Evolutionary conservation across 495 filamentous ascomycete genomes (phyloP), one percentile per base, ranked within the genome.

Genomic region (Letharia lupina): DNA sequence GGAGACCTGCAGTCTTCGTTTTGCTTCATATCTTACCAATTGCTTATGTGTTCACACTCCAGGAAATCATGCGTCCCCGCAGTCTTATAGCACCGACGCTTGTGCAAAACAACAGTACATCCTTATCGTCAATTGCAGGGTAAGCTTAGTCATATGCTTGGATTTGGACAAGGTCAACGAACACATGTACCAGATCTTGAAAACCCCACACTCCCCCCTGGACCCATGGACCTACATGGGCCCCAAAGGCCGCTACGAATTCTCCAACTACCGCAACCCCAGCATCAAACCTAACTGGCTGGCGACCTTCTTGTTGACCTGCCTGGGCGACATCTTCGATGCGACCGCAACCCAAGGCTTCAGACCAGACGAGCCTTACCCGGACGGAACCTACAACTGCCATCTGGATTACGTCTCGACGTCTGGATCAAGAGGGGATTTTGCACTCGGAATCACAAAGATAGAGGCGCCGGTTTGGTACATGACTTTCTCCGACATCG

Each of bases 281-380:
- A 28, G 57, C n/a, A 9, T 42, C 7, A 39, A 60, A 10, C 6
- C 40, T 18, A 40, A 35, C 57, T 60, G 40, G 35, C 40, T 40
- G 18, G 57, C 57, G 2, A 42, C 57, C 10, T 60, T 60, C 31
- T 2, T 60, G 1, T 3, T 60, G 10, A 40, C 57, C 8, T 60
- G 57, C 35, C 4, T 60, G 57, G 57, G 57, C 7, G 57, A 60
- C 35, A 11, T 60, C 40, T 39, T 42, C 4, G 57, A 60, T 11
- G 18, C 57, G 18, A 42, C 11, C 5, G 57, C 57, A 39, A 60
- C 6, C 1, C 57, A 60, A 35, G 57, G 35, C 15, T 60, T 60
- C 57, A 39, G 7, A 42, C 57, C 57, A 11, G n/a, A 60, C n/a
- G 33, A 60, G 18, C 57, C 57, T 42, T 60, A 60, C 12, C 57